Base-by-base conservation (phyloP, 129 eudicot genomes). In the Apium graveolens region DNA sequence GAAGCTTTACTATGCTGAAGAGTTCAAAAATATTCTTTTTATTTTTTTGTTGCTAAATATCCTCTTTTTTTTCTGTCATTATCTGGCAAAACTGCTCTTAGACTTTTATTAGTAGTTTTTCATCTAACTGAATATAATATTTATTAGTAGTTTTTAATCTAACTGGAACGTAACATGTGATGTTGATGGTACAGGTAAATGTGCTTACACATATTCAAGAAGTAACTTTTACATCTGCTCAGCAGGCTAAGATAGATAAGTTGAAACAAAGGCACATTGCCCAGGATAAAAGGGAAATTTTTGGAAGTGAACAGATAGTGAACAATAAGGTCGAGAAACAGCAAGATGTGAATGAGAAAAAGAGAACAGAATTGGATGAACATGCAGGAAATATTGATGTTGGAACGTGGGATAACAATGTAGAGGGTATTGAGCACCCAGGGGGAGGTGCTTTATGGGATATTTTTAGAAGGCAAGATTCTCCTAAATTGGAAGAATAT, bases 171-270 rank as follows among this genome's bases (percentile, higher is more conserved):
- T 10, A 9, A 13, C n/a, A 21, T 71, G 55, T 24, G 78, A 18
- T 45, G 70, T 4, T 63, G 78, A n/a, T 45, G 70, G 17, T 63
- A 63, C 70, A 88, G 92, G 92, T 88, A 42, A 81, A 88, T 79
- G 80, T 88, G 6, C 73, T 88, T 78, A 86, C 86, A 37, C 92
- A 88, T 78, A 76, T 76, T 13, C 39, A 72, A 44, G 86, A 49
- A 34, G 80, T 84, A 41, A 60, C 73, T 4, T 73, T 85, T 31
- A 26, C 70, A 7, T 42, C 77, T 26, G 79, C 53, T 35, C 42
- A 76, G 16, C 78, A 34, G 77, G 35, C 24, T 27, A 70, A 4
- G 3, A 78, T 83, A 31, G 74, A 74, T 35, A 16, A 79, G 37
- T 37, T 81, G 77, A 87, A 83, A 45, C 11, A 79, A 77, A 21